Evolutionary conservation across 495 filamentous ascomycete genomes (phyloP).

Genomic region (Halenospora varia): DNA sequence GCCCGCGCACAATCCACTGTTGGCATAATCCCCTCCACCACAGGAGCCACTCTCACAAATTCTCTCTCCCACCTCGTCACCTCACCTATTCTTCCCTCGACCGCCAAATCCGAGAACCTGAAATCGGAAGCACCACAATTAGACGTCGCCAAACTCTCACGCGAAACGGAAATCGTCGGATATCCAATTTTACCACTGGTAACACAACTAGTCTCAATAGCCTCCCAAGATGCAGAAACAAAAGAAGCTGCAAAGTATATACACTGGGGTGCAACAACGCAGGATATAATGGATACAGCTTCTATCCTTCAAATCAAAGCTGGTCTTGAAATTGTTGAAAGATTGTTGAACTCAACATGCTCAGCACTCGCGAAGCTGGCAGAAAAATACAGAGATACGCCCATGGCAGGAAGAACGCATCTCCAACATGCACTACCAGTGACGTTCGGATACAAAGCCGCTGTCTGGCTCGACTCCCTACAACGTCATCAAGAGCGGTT

Average conservation of each 20-base stretch:
- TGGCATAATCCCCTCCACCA: slow-evolving; percentile 40
- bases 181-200: slow-evolving; percentile 50
- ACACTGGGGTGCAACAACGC: slow-evolving; percentile 54
- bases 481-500: slow-evolving; percentile 40
- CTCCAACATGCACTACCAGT: slow-evolving; percentile 47
- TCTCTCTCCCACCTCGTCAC: neutral
- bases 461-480: slow-evolving; percentile 40
- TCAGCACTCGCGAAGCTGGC: slow-evolving; percentile 33
- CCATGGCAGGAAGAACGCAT: slow-evolving; percentile 50
- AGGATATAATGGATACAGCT: slow-evolving; percentile 51
- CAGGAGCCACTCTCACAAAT: slow-evolving; percentile 33
- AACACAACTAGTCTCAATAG: slow-evolving; percentile 37
- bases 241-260: slow-evolving; percentile 43
- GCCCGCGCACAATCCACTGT: slow-evolving; percentile 41
- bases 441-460: slow-evolving; percentile 47
- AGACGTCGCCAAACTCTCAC: slow-evolving; percentile 22
- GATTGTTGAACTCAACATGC: slow-evolving; percentile 33
- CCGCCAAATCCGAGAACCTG: slow-evolving; percentile 26
- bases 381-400: slow-evolving; percentile 39
- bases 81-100: neutral
- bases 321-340: slow-evolving; percentile 40
- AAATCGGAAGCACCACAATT: slow-evolving; percentile 14
- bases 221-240: slow-evolving; percentile 17
- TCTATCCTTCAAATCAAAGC: slow-evolving; percentile 45
- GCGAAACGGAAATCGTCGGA: slow-evolving; percentile 49